These are phyloP conservation scores for Tetrahymena thermophila DNA, from an alignment of 73 alveolate species.

Conservation along the genomic window DNA sequence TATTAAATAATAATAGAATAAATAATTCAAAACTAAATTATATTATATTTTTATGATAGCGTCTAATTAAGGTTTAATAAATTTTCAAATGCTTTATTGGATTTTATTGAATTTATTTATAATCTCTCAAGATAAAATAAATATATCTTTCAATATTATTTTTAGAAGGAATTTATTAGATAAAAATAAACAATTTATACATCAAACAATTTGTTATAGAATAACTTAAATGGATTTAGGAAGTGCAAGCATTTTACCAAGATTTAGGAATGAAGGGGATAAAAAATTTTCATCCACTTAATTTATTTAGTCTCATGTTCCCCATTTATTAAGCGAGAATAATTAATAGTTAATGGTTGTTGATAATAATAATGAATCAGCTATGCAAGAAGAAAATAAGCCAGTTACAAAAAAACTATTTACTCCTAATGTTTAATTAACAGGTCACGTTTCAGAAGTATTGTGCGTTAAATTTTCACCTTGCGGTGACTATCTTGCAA, in stretches of 20 bases:
- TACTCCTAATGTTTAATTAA: conserved; percentile 4
- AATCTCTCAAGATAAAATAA: neutral
- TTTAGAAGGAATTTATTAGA: neutral
- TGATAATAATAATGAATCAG: neutral
- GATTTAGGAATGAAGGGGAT: neutral
- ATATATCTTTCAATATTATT: neutral
- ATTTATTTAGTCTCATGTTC: neutral
- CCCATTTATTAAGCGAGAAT: neutral
- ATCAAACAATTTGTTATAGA: neutral
- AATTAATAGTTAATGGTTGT: neutral
- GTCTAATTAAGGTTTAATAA: neutral
- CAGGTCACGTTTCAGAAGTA: conserved; percentile 70
- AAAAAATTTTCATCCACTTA: neutral
- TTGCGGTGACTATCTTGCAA: conserved; percentile 62
- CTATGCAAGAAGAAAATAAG: neutral
- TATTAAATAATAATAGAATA: neutral
- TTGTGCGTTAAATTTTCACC: conserved; percentile 61
- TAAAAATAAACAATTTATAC: neutral
- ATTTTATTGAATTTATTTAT: neutral
- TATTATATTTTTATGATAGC: neutral
- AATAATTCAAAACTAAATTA: too few species aligned
- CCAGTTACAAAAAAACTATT: neutral
- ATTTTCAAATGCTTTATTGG: neutral
- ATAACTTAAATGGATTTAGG: neutral
- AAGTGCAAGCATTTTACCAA: neutral